Percentiles rank a stretch among this genome's conserved stretches.
Conservation (phyloP, 768 basidiomycete species). For the Mycena albidolilacea region DNA sequence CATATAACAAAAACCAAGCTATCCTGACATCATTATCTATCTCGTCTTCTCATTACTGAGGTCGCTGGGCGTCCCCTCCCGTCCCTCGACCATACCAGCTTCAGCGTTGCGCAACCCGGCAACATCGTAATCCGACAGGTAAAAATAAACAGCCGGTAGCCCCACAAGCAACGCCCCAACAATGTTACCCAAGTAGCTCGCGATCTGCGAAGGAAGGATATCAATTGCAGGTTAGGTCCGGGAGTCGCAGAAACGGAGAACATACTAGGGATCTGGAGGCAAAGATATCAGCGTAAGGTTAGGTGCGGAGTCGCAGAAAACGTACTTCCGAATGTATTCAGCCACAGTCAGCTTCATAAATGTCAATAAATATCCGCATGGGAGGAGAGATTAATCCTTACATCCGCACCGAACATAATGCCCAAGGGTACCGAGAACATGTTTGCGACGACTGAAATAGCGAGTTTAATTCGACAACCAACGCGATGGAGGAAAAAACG, state of each 20-base stretch:
- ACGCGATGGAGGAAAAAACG: conserved; percentile 26
- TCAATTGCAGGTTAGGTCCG: background rate
- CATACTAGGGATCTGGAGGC: background rate
- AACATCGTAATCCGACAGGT: conserved; percentile 65
- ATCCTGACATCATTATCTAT: background rate
- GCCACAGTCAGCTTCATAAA: conserved; percentile 61
- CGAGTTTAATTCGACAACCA: conserved; percentile 14
- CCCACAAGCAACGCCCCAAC: conserved; percentile 77
- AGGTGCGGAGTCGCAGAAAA: conserved; percentile 1
- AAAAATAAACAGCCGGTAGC: conserved; percentile 75
- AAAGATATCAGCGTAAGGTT: background rate
- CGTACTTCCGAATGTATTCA: conserved; percentile 78
- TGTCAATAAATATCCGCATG: background rate
- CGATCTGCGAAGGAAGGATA: conserved; percentile 60
- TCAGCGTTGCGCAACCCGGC: conserved; percentile 59
- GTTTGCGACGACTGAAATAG: conserved; percentile 72
- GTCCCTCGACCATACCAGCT: conserved; percentile 46
- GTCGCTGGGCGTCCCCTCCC: conserved; percentile 23
- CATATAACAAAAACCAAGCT: background rate
- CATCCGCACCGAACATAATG: conserved; percentile 79
- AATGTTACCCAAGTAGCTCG: conserved; percentile 76
- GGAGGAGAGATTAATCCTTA: conserved; percentile 49
- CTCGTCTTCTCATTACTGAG: conserved; percentile 24
- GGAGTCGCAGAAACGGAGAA: background rate
- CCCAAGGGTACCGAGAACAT: conserved; percentile 83